Conservation (phyloP, 371 early-diverging fungal species). For the Blakeslea trispora region DNA sequence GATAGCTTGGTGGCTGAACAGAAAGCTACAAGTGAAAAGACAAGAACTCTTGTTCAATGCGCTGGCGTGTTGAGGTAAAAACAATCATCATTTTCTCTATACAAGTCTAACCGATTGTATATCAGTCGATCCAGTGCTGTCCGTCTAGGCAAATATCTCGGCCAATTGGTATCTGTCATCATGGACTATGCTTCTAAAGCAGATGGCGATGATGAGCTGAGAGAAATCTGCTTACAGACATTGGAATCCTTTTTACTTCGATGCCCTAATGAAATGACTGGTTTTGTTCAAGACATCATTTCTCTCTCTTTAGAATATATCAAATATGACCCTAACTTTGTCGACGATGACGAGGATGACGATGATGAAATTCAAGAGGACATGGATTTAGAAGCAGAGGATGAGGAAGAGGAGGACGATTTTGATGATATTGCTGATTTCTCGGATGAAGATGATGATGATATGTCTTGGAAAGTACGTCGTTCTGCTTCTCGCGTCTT, state of each 20-base stretch:
- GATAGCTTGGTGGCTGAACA: constrained; percentile 41
- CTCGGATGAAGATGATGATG: constrained; percentile 77
- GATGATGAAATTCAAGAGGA: constrained; percentile 21
- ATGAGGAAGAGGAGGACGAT: constrained; percentile 65
- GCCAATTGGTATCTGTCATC: constrained; percentile 68
- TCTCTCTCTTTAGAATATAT: constrained; percentile 66
- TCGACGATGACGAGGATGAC: constrained; percentile 75
- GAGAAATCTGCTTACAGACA: constrained; percentile 85
- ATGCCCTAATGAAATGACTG: constrained; percentile 74
- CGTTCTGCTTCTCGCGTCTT: constrained; percentile 83
- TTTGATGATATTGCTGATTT: constrained; percentile 81
- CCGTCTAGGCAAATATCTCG: constrained; percentile 70
- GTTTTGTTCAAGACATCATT: constrained; percentile 66
- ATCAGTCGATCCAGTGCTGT: constrained; percentile 72
- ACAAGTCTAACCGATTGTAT: too few relatives aligned
- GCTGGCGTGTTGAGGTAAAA: constrained; percentile 72
- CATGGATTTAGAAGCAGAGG: constrained; percentile 12
- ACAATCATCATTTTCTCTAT: too few relatives aligned
- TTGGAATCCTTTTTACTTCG: constrained; percentile 81
- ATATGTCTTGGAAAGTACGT: constrained; percentile 92
- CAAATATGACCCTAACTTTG: constrained; percentile 91
- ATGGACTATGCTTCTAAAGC: constrained; percentile 53
- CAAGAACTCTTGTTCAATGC: constrained; percentile 73
- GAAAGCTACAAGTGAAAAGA: constrained; percentile 57
- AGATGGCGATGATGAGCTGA: constrained; percentile 81